Evolutionary conservation across 495 filamentous ascomycete species (phyloP), one percentile per base, ranked within the genome.

Genomic region (Cercophora newfieldiana): DNA sequence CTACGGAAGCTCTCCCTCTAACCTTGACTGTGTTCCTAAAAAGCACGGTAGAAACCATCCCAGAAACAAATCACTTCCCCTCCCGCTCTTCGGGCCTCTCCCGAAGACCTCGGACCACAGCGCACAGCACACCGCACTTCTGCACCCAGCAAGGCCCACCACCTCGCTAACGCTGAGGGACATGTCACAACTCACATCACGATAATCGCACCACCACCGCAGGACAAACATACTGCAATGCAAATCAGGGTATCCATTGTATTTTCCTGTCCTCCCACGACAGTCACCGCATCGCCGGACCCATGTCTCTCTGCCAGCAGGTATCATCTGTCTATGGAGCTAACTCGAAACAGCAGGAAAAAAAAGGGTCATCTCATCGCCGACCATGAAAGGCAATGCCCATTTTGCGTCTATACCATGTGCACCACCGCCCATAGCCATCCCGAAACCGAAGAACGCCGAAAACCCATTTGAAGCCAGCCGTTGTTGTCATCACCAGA

Each of bases 321-420:
- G 50, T 53, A 53, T 47, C 37, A 7, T 53, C 50, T 53, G 24
- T 53, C 37, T 44, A 44, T 44, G 37, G 37, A 44, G 12, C 37
- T 44, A 44, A 14, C 37, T 44, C 37, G 37, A 44, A 44, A 44
- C n/a, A n/a, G n/a, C n/a, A n/a, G n/a, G n/a, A 14, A 44, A 33
- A 12, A 33, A 33, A 12, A 44, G 18, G 18, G 3, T 16, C 37
- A 44, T 44, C 37, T 8, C 37, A 44, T 44, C 37, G 37, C 12
- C 37, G 37, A 44, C 37, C 37, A 44, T 44, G 37, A 44, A n/a
- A 44, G 37, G 12, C 37, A 6, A 44, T 44, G 37, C 37, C 37
- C 37, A 44, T 53, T 53, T 53, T 53, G 50, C n/a, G 50, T 53
- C 50, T 53, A 53, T 53, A 53, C 50, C 50, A 26, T 24, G 21